Evolutionary conservation across 1,284 basidiomycete genomes (phyloP), one percentile per base, ranked within the genome.

Genomic region (Neonothopanus nambi): DNA sequence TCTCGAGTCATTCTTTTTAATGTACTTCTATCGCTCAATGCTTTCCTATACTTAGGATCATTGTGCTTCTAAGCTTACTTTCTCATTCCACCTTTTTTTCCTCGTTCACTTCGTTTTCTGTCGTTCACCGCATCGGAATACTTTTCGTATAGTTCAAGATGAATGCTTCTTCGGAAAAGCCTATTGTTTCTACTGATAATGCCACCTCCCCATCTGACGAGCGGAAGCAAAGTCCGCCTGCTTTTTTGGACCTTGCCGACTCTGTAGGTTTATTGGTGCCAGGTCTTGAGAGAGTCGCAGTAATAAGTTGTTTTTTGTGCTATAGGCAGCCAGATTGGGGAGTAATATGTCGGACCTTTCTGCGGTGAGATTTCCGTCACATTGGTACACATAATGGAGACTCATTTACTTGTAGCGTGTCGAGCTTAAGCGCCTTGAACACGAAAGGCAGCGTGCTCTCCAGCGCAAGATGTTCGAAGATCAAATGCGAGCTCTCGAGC

Each of bases 381-480:
- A 21, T n/a, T 33, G 36, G 23, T 30, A 18, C 20, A 7, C 33
- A 0, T 17, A 33, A 15, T 9, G 20, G 11, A 6, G 5, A 30
- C 57, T 48, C 26, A 8, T 18, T n/a, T 28, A 18, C 57, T 38
- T 26, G 26, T 26, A 95, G 90, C 89, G 90, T 60, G 85, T 95
- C 58, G 91, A 95, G 70, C 78, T 93, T 65, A 96, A 95, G 70
- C 89, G 93, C 63, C 74, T 91, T 60, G 92, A 95, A 70, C 92
- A 96, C 67, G 92, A 95, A 70, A 82, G 89, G 52, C 91, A 93
- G 72, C 90, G 93, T 60, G 74, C 75, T 42, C 71, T 91, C 52
- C 94, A 96, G 70, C 86, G 93, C 65, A 90, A 87, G 70, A 74
- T 91, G 63, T 96, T 97, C 67, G 95, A 95, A 70, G 91, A 95